These are phyloP conservation scores for Bruguiera hainesii DNA, from an alignment of 441 rosid species.

Conservation along the genomic window DNA sequence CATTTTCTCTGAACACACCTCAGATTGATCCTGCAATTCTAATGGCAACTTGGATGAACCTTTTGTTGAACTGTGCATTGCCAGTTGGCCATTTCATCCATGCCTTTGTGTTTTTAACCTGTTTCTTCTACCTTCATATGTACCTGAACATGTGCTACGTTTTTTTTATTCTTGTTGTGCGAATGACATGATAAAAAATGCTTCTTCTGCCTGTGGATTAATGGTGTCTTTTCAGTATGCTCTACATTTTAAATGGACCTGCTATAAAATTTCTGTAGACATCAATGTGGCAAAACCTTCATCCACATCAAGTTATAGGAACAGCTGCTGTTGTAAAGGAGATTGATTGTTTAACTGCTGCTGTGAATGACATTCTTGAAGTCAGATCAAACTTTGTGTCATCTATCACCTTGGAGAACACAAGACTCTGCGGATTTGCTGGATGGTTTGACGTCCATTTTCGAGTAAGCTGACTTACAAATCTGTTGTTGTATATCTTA, in stretches of 20 bases:
- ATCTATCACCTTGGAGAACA: constrained; percentile 37
- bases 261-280: constrained; percentile 44
- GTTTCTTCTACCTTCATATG: neutral
- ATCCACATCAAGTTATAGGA: constrained; percentile 86
- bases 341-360: constrained; percentile 81
- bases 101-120: neutral
- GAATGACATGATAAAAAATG: neutral
- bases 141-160: neutral
- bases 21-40: neutral
- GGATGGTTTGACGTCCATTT: constrained; percentile 99
- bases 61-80: neutral
- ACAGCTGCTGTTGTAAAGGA: constrained; percentile 64
- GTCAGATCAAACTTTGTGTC: constrained; percentile 59
- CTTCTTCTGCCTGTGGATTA: neutral
- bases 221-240: neutral
- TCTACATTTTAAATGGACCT: constrained; percentile 5
- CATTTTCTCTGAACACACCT: neutral
- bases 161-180: neutral
- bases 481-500: constrained; percentile 5
- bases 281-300: constrained; percentile 90
- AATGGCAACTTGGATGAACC: neutral
- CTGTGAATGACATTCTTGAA: constrained; percentile 64
- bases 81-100: neutral
- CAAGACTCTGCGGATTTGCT: constrained; percentile 74
- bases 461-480: constrained; percentile 49